Base-by-base conservation (phyloP, 306 rosid genomes). In the Pyrus communis region DNA sequence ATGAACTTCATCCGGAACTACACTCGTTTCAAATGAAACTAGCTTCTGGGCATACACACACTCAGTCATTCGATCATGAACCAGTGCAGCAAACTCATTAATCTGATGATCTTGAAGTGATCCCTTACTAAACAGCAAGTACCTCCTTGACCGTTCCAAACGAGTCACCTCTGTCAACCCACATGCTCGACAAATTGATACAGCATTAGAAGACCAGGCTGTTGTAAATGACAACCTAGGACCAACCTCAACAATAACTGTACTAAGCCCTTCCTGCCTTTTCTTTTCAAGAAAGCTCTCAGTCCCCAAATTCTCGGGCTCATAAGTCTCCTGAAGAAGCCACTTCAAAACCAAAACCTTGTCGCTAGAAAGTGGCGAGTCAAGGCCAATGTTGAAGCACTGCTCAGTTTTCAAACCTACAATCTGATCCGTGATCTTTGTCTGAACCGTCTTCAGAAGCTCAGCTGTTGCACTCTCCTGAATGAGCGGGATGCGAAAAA, bases 21-120 rank as follows among this genome's bases (percentile, higher is more conserved):
- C 81, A 78, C 69, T 86, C 19, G 88, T 85, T 87, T 88, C 81
- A 72, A 93, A 91, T 42, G 98, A 89, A 25, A 83, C 76, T 28
- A 93, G 88, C 82, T 85, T 91, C 42, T 81, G 92, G 11, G 80
- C 60, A 62, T 89, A 93, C 49, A 89, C 86, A 77, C 93, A 93
- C 83, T 93, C 98, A 27, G 98, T 91, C 98, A 93, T 93, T 75
- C 91, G 86, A 79, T 91, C 98, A 79, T 93, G 97, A 77, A 93
- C 85, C 90, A 88, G 80, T 21, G 90, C 81, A 42, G 93, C 85
- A 87, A 93, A 89, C 74, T 88, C 95, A 78, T 73, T 77, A 70
- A 93, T 88, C 54, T 91, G 91, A 67, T 75, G 13, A 45, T 85
- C 91, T 66, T 82, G 86, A 38, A 91, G 82, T 17, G 80, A 84